Evolutionary conservation across 1,139 yeast species (phyloP).

Genomic region (Yamadazyma trypodendri): DNA sequence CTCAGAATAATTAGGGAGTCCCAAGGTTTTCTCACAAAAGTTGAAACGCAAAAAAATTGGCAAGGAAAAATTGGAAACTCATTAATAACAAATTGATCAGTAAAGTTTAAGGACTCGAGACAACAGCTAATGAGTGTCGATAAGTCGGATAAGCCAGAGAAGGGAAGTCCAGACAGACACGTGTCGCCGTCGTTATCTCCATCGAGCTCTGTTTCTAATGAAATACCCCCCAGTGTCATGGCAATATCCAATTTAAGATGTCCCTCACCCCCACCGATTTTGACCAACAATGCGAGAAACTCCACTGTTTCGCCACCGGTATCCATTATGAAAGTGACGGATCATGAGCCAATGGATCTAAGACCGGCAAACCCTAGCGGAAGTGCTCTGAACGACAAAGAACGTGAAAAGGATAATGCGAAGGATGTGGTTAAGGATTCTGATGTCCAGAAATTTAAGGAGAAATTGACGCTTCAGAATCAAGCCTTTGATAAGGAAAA

Average conservation of each 20-base stretch:
- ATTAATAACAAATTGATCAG: neutral
- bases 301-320: slow-evolving; percentile 17
- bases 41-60: too few relatives aligned
- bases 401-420: slow-evolving; percentile 19
- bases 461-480: slow-evolving; percentile 10
- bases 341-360: slow-evolving; percentile 1
- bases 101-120: too few relatives aligned
- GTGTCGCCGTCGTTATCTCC: slow-evolving; percentile 9
- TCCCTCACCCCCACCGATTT: slow-evolving; percentile 70
- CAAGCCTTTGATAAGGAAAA: slow-evolving; percentile 11
- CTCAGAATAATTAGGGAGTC: too few relatives aligned
- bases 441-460: slow-evolving; percentile 9
- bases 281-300: slow-evolving; percentile 32
- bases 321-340: neutral
- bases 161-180: neutral
- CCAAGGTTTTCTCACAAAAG: too few relatives aligned
- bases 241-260: slow-evolving; percentile 60
- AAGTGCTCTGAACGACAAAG: slow-evolving; percentile 41
- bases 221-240: slow-evolving; percentile 41
- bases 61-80: neutral
- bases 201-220: slow-evolving; percentile 12
- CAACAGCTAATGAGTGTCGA: slow-evolving; percentile 6
- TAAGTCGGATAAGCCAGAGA: neutral
- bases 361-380: slow-evolving; percentile 51
- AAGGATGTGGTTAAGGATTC: slow-evolving; percentile 8